phyloP scores from a whole-genome alignment of 2,329 filamentous ascomycete species.

The Nannizzia gypsea region DNA sequence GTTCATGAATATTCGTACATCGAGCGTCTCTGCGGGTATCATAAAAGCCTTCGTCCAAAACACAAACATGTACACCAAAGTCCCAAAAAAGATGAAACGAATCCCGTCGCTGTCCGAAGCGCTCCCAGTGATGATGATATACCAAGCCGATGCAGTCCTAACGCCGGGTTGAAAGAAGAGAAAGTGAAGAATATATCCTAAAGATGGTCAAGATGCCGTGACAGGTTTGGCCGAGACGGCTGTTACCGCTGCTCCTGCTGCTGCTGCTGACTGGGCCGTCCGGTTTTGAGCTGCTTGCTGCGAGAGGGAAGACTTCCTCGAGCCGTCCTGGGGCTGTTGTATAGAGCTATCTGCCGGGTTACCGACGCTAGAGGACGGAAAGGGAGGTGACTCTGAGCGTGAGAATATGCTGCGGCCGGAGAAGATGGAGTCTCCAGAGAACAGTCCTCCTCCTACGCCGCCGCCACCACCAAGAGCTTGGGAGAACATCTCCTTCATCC shows the following conservation, averaged over 20 bases:
- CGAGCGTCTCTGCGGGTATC: background rate
- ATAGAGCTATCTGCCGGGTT: constrained; percentile 17
- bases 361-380: constrained; percentile 19
- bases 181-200: background rate
- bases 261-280: background rate
- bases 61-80: constrained; percentile 14
- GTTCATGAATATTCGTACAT: background rate
- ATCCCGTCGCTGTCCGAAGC: constrained; percentile 1
- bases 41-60: constrained; percentile 6
- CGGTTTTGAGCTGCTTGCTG: constrained; percentile 12
- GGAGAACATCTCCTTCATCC: constrained; percentile 52
- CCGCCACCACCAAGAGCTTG: constrained; percentile 44
- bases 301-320: constrained; percentile 11
- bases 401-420: constrained; percentile 25
- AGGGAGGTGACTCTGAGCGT: constrained; percentile 20
- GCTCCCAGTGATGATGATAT: background rate
- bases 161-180: background rate
- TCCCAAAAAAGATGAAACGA: constrained; percentile 7
- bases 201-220: background rate
- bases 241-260: background rate
- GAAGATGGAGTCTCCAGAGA: constrained; percentile 26
- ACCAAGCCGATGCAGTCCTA: background rate
- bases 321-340: constrained; percentile 4
- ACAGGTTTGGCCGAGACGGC: background rate
- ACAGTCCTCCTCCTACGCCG: constrained; percentile 34